phyloP scores from a whole-genome alignment of 257 asterid species.

The Ehretia macrophylla region DNA sequence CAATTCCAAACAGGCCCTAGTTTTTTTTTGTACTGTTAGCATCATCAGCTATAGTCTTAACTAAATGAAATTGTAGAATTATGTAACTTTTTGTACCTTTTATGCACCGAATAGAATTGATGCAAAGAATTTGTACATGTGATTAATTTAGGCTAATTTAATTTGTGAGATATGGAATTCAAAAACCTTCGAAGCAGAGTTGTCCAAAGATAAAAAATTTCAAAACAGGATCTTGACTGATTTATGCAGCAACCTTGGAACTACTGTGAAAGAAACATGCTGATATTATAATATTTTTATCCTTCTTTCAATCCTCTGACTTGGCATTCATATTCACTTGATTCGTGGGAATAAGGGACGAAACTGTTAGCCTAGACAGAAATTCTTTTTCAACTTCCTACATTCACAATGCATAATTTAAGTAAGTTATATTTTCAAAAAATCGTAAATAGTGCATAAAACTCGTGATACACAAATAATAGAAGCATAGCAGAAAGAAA shows the following conservation, averaged over 20 bases:
- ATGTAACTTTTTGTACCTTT: not conserved
- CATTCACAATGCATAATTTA: not conserved
- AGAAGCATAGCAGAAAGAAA: no score
- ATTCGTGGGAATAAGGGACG: no score
- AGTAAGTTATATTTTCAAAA: no score
- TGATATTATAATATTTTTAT: not conserved
- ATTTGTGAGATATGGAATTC: not conserved
- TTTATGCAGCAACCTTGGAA: not conserved
- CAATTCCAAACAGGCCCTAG: no score
- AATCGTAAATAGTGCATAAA: no score
- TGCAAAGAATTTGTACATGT: not conserved
- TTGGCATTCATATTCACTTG: no score
- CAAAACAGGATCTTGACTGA: not conserved
- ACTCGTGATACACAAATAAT: no score
- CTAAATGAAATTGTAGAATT: not conserved
- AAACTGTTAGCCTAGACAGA: not conserved
- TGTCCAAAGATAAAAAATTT: not conserved
- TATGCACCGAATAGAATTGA: not conserved
- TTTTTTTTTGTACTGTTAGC: not conserved
- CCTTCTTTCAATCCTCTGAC: not conserved
- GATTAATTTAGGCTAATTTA: not conserved
- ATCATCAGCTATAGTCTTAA: not conserved
- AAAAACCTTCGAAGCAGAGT: not conserved
- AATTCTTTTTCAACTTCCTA: not conserved
- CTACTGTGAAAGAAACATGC: not conserved